Evolutionary conservation across 345 rosid genomes (phyloP), one percentile per base, ranked within the genome.

Genomic region (Melaleuca alternifolia): DNA sequence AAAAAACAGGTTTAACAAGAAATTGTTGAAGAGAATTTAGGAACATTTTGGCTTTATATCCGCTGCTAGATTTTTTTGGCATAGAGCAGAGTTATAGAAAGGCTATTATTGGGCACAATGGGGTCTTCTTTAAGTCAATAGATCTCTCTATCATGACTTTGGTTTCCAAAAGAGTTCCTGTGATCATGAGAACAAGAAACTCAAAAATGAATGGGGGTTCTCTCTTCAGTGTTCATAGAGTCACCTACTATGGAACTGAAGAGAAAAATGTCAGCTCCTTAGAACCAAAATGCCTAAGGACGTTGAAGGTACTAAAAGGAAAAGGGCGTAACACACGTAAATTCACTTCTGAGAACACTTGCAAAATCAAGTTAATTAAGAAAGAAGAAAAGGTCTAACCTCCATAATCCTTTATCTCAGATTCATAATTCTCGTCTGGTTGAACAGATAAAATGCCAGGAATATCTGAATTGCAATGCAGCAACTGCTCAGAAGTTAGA

Each of bases 401-500:
- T 94, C 89, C 91, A 84, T 92, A 96, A 89, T 92, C 93, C 89
- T 96, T 96, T 86, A 92, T 92, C n/a, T 89, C 93, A 13, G 96
- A 94, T 86, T 88, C 93, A 54, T 91, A 92, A 87, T 88, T 91
- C 87, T 90, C 92, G 91, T 97, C 99, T 30, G 90, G 93, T 52
- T 92, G 94, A 89, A 97, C 97, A 84, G 94, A 94, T 87, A 91
- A 91, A 89, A 97, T 95, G 88, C 98, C 99, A 87, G 99, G 98
- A 50, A 97, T 94, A 84, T 95, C 99, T 97, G 91, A 88, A 90
- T 71, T 83, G 61, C 28, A 82, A 26, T 53, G 15, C 33, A 50
- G 79, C 88, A 24, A 79, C 83, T 71, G 13, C 79, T 71, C 24
- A 5, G 79, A 33, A 75, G 41, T 51, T 51, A 59, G 83, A 85